Conservation (phyloP, 345 rosid genomes). For the Erodium maritimum region DNA sequence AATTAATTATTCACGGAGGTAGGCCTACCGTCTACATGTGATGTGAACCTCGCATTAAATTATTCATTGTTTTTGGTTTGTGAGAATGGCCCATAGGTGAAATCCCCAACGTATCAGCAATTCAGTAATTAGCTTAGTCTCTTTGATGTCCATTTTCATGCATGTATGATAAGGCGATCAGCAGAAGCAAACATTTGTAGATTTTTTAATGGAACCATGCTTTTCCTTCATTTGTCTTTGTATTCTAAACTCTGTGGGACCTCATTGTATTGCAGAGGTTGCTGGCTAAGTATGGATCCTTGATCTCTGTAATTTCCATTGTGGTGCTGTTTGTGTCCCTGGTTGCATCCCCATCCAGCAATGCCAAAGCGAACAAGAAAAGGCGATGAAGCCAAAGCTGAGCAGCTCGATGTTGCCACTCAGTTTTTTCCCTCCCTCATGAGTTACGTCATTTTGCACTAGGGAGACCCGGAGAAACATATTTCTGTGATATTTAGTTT, state of each 20-base stretch:
- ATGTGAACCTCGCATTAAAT: too few relatives aligned
- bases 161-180: too few relatives aligned
- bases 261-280: slow-evolving; percentile 46
- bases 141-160: too few relatives aligned
- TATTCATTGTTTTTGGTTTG: too few relatives aligned
- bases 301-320: slow-evolving; percentile 65
- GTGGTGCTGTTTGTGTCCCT: slow-evolving; percentile 60
- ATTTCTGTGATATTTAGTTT: background rate
- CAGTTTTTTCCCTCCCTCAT: background rate
- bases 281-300: slow-evolving; percentile 68
- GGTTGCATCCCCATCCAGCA: slow-evolving; percentile 45
- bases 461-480: background rate
- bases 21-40: too few relatives aligned
- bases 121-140: too few relatives aligned
- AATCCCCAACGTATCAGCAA: too few relatives aligned
- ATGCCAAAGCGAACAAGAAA: slow-evolving; percentile 72
- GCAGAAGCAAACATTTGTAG: background rate
- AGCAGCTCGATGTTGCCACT: background rate
- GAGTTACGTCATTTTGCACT: background rate
- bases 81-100: too few relatives aligned
- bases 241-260: too few relatives aligned
- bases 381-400: slow-evolving; percentile 34
- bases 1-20: too few relatives aligned
- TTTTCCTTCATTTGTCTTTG: background rate
- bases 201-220: background rate